phyloP scores from a whole-genome alignment of 208 protist genomes.

The Hexamita inflata region DNA sequence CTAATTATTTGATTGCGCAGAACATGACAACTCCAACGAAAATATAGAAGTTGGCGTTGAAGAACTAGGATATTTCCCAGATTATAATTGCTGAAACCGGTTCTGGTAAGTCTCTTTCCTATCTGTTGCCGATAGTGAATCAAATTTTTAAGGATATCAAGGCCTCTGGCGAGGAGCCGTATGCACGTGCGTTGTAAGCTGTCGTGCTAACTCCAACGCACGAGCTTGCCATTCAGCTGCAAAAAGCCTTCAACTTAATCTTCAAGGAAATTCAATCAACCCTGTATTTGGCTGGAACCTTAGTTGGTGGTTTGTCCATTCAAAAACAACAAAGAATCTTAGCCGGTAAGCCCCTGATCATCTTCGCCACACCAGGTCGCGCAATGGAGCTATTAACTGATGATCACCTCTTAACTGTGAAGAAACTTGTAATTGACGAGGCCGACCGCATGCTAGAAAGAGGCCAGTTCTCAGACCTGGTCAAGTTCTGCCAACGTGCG shows the following conservation, averaged over 20 bases:
- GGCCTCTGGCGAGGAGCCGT: not conserved
- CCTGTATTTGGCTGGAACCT: not conserved
- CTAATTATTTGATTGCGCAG: too few relatives aligned
- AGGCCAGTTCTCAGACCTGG: not conserved
- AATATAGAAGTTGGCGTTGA: too few relatives aligned
- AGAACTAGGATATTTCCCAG: not conserved
- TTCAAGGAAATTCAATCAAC: not conserved
- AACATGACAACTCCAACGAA: too few relatives aligned
- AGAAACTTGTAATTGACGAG: constrained; percentile 25
- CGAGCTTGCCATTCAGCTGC: constrained; percentile 1
- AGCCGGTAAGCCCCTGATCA: not conserved
- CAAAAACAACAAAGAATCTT: constrained; percentile 15
- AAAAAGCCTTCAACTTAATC: not conserved
- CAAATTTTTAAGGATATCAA: not conserved
- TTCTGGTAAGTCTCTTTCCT: constrained; percentile 9
- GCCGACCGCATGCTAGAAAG: constrained; percentile 2
- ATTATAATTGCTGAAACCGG: constrained; percentile 17
- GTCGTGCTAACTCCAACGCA: not conserved
- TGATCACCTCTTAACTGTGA: not conserved
- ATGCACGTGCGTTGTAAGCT: not conserved
- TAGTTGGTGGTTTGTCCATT: constrained; percentile 6
- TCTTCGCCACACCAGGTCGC: constrained; percentile 1
- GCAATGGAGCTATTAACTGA: not conserved
- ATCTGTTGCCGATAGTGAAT: not conserved
- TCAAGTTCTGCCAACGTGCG: not conserved